Conservation (phyloP, 371 early-diverging fungal genomes). For the Mortierella sp. region DNA sequence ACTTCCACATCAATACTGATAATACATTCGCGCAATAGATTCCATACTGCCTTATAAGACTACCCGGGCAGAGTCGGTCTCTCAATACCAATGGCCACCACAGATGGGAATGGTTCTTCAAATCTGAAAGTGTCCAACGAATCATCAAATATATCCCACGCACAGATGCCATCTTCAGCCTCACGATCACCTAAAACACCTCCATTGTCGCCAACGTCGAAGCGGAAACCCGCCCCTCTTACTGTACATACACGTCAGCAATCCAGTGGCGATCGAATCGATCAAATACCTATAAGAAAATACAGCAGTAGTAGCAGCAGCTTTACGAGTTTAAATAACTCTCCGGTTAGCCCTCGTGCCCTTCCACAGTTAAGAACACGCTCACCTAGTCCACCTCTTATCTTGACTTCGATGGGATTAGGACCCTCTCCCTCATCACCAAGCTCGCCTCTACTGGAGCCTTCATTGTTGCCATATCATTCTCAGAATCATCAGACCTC, state of each 20-base stretch:
- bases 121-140: background rate
- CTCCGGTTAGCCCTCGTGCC: constrained; percentile 10
- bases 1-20: background rate
- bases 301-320: constrained; percentile 12
- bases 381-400: constrained; percentile 17
- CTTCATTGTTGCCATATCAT: constrained; percentile 16
- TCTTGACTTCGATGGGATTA: background rate
- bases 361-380: background rate
- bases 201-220: constrained; percentile 10
- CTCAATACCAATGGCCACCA: background rate
- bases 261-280: background rate
- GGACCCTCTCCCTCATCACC: constrained; percentile 7
- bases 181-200: constrained; percentile 8
- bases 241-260: constrained; percentile 6
- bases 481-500: background rate
- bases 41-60: background rate
- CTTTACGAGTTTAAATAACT: constrained; percentile 2
- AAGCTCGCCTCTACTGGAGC: constrained; percentile 6
- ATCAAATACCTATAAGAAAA: background rate
- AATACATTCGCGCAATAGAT: background rate
- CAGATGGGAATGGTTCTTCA: background rate
- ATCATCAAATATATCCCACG: background rate
- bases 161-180: background rate
- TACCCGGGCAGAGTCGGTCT: background rate
- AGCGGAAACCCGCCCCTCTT: constrained; percentile 8